Conservation (phyloP, 192 early-diverging fungal species). For the Coemansia javaensis region DNA sequence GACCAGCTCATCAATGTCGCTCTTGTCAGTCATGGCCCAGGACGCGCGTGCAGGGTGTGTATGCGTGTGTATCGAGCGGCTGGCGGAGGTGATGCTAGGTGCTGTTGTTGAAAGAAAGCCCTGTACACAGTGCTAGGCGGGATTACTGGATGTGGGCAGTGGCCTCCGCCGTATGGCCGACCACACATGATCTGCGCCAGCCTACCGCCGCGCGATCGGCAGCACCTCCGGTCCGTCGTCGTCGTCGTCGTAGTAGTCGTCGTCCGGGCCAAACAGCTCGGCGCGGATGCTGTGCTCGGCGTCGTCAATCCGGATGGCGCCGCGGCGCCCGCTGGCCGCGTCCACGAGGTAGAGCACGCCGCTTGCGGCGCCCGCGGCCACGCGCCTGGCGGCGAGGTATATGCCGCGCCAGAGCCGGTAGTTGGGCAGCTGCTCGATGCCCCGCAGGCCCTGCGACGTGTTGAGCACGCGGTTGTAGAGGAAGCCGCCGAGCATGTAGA, state of each 20-base stretch:
- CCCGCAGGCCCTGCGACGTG: conserved; percentile 40
- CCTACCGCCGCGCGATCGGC: not conserved
- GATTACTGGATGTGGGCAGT: no score
- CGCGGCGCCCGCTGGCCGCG: conserved; percentile 10
- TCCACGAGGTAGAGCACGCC: conserved; percentile 9
- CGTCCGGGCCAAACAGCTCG: conserved; percentile 32
- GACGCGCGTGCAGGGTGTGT: no score
- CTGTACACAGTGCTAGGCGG: no score
- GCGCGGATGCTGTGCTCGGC: conserved; percentile 32
- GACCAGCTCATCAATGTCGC: conserved; percentile 18
- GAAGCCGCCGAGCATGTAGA: conserved; percentile 53
- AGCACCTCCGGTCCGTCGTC: no score
- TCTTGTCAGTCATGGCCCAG: not conserved
- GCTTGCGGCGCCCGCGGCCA: not conserved
- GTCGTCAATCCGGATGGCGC: conserved; percentile 32
- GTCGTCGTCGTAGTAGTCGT: conserved; percentile 18
- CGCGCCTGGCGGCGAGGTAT: conserved; percentile 26
- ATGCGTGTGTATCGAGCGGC: no score
- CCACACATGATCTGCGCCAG: no score
- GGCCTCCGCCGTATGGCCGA: no score
- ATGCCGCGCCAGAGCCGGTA: conserved; percentile 47
- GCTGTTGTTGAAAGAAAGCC: no score
- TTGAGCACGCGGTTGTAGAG: conserved; percentile 53
- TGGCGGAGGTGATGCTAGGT: no score
- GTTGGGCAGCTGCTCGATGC: conserved; percentile 54